phyloP scores from a whole-genome alignment of 2,329 filamentous ascomycete species.

The Colletotrichum tofieldiae region DNA sequence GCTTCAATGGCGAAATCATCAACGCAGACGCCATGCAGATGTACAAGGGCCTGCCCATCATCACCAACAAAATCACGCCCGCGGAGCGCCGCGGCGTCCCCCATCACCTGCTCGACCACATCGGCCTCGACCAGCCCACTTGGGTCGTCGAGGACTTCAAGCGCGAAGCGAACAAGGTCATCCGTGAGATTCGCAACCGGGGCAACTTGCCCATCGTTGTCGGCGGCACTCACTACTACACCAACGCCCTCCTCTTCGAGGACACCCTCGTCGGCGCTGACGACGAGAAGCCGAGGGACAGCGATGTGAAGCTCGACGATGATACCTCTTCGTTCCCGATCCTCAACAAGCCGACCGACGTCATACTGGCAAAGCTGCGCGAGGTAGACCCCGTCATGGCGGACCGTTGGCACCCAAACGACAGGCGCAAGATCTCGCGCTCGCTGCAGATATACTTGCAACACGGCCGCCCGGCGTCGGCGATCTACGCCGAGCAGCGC shows the following conservation, averaged over 20 bases:
- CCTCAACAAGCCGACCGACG: constrained; percentile 78
- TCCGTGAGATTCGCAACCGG: constrained; percentile 83
- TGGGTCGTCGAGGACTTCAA: constrained; percentile 90
- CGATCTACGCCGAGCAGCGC: constrained; percentile 87
- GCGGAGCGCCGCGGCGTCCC: constrained; percentile 85
- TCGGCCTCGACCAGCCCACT: constrained; percentile 81
- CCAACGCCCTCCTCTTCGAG: constrained; percentile 88
- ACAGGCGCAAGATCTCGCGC: constrained; percentile 88
- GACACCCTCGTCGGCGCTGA: constrained; percentile 73
- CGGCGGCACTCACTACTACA: constrained; percentile 96
- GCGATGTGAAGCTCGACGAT: constrained; percentile 14
- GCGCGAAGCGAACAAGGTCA: constrained; percentile 75
- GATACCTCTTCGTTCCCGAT: constrained; percentile 74
- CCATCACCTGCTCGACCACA: constrained; percentile 89
- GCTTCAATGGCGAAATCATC: constrained; percentile 93
- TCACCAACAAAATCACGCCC: constrained; percentile 91
- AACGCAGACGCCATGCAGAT: constrained; percentile 99
- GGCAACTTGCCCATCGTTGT: constrained; percentile 91
- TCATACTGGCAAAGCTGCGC: constrained; percentile 79
- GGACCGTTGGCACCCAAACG: constrained; percentile 92
- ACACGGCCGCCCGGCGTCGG: constrained; percentile 85
- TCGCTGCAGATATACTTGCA: constrained; percentile 92
- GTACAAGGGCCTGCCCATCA: constrained; percentile 91
- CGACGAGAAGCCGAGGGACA: constrained; percentile 47
- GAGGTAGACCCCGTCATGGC: constrained; percentile 94